A percentile compares a stretch with the other conserved stretches of the same genome.
Conservation (phyloP, 2,329 filamentous ascomycete genomes). For the Colletotrichum cordylinicola region DNA sequence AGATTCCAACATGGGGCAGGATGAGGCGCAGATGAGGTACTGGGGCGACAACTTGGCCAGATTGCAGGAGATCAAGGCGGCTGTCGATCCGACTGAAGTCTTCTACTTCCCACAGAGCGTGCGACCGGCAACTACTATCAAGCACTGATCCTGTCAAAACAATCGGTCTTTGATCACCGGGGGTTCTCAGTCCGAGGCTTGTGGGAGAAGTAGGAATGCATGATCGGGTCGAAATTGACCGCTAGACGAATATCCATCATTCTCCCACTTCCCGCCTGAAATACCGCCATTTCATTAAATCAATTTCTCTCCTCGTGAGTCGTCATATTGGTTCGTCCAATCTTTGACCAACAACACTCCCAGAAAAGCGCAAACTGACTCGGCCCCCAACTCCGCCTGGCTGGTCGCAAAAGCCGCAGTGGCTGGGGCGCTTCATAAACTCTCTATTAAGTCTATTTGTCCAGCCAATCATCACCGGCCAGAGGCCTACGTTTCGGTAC, state of each 20-base stretch:
- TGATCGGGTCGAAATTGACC: not conserved
- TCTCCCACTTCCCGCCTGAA: not conserved
- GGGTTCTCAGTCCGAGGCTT: not conserved
- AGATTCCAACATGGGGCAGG: conserved; percentile 38
- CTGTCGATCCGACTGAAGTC: conserved; percentile 40
- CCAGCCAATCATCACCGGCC: not conserved
- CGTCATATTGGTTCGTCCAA: not conserved
- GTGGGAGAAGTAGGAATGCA: not conserved
- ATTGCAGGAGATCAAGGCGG: conserved; percentile 39
- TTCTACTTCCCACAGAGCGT: conserved; percentile 47
- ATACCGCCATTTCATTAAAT: not conserved
- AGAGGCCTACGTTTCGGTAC: not conserved
- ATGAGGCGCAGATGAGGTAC: conserved; percentile 38
- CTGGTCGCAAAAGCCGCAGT: not conserved
- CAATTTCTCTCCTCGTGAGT: not conserved
- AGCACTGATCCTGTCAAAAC: not conserved
- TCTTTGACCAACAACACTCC: not conserved
- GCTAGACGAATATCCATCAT: not conserved
- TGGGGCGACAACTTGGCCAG: conserved; percentile 39
- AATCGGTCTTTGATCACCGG: not conserved
- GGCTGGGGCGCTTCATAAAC: not conserved
- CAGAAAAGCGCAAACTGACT: not conserved
- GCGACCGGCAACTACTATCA: not conserved
- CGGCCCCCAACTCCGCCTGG: not conserved
- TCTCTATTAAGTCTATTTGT: not conserved